A percentile compares a stretch with the other conserved stretches of the same genome.
Evolutionary conservation across 371 early-diverging fungal species (phyloP).

Genomic region (Dichotomocladium elegans): DNA sequence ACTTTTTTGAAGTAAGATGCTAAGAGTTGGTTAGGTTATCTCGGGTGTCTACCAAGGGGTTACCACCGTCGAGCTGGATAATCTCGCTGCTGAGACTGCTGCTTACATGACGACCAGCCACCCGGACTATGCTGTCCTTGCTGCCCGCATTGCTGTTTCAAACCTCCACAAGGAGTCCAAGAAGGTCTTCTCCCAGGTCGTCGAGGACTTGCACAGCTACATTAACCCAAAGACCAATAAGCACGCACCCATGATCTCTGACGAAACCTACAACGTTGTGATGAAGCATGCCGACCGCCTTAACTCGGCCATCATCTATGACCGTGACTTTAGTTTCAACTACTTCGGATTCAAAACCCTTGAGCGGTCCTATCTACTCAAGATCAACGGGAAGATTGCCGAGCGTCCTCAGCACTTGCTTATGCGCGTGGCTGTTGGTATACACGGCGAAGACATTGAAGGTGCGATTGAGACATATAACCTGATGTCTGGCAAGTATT

Average conservation of each 20-base stretch:
- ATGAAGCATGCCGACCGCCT: slow-evolving; percentile 78
- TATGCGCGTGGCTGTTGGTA: slow-evolving; percentile 98
- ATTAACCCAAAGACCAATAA: slow-evolving; percentile 87
- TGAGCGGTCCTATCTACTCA: slow-evolving; percentile 93
- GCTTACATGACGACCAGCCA: slow-evolving; percentile 97
- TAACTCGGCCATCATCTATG: slow-evolving; percentile 91
- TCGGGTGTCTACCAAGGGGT: slow-evolving; percentile 96
- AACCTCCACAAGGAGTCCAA: slow-evolving; percentile 97
- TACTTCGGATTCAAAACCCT: slow-evolving; percentile 99
- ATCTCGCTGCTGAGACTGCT: slow-evolving; percentile 95
- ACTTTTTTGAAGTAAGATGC: background rate
- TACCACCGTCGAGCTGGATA: slow-evolving; percentile 94
- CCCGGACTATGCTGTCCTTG: slow-evolving; percentile 97
- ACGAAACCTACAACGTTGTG: slow-evolving; percentile 70
- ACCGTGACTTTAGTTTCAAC: slow-evolving; percentile 95
- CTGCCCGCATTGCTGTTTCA: slow-evolving; percentile 97
- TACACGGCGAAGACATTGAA: slow-evolving; percentile 94
- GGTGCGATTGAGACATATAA: slow-evolving; percentile 96
- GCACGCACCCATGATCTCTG: slow-evolving; percentile 85
- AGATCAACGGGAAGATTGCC: slow-evolving; percentile 75
- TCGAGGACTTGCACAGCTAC: slow-evolving; percentile 84
- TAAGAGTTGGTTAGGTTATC: slow-evolving; percentile 62
- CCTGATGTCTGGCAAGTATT: slow-evolving; percentile 92
- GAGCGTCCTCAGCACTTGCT: slow-evolving; percentile 99
- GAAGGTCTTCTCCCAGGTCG: slow-evolving; percentile 86